Percentiles rank a stretch among this genome's conserved stretches.
Evolutionary conservation across 768 basidiomycete genomes (phyloP).

Genomic region (Sutorius australiensis): DNA sequence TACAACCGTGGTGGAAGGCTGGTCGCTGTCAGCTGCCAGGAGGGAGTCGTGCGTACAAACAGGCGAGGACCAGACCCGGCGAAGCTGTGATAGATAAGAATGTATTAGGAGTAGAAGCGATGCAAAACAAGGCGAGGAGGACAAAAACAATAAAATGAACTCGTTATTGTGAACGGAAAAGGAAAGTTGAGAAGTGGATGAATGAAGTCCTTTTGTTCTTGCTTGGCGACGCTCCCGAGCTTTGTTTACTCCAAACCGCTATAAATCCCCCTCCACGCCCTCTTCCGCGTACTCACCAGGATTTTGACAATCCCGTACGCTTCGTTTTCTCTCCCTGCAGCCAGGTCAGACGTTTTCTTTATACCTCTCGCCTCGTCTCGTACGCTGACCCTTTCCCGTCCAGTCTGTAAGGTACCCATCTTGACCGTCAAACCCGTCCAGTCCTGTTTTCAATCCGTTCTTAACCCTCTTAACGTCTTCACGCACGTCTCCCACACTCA

Average conservation of each 20-base stretch:
- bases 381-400: slow-evolving; percentile 7
- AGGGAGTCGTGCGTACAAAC: slow-evolving; percentile 69
- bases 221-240: slow-evolving; percentile 26
- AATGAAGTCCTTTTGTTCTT: slow-evolving; percentile 32
- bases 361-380: background rate
- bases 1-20: slow-evolving; percentile 64
- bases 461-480: slow-evolving; percentile 20
- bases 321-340: slow-evolving; percentile 19
- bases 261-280: slow-evolving; percentile 22
- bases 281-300: slow-evolving; percentile 18
- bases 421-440: slow-evolving; percentile 18
- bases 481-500: slow-evolving; percentile 25
- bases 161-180: slow-evolving; percentile 30
- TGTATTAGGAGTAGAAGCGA: slow-evolving; percentile 13
- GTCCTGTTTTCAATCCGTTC: slow-evolving; percentile 26
- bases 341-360: slow-evolving; percentile 22
- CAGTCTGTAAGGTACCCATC: slow-evolving; percentile 28
- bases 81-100: slow-evolving; percentile 19
- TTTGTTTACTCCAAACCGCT: slow-evolving; percentile 13
- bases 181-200: slow-evolving; percentile 15
- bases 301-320: slow-evolving; percentile 36
- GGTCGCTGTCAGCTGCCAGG: slow-evolving; percentile 76
- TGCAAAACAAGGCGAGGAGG: slow-evolving; percentile 15
- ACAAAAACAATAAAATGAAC: slow-evolving; percentile 19
- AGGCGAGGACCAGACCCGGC: slow-evolving; percentile 39